Evolutionary conservation across 129 eudicot species (phyloP).

Genomic region (Pittosporum tobira): DNA sequence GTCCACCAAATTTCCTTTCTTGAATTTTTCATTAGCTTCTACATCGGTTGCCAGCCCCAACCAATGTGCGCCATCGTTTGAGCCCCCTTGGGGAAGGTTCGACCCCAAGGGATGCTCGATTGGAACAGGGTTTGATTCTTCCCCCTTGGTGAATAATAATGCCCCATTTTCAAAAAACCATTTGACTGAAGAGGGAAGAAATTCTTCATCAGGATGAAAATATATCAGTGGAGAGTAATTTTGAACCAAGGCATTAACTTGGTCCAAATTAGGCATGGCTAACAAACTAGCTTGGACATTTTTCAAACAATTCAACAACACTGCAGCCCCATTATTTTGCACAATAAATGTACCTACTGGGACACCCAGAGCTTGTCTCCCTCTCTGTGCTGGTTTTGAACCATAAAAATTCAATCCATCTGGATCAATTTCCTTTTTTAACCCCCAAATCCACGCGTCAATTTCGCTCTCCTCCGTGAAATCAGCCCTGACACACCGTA

Average conservation of each 20-base stretch:
- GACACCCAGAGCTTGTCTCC: constrained; percentile 39
- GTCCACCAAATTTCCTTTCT: constrained; percentile 40
- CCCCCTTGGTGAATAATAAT: constrained; percentile 51
- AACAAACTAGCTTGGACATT: constrained; percentile 23
- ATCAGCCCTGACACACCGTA: constrained; percentile 60
- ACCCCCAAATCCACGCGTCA: constrained; percentile 64
- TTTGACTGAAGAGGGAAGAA: constrained; percentile 51
- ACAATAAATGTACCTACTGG: constrained; percentile 53
- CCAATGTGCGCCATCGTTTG: constrained; percentile 65
- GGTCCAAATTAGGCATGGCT: constrained; percentile 62
- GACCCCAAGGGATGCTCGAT: constrained; percentile 40
- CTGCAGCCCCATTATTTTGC: constrained; percentile 21
- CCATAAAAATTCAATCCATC: constrained; percentile 40
- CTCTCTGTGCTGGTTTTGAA: constrained; percentile 46
- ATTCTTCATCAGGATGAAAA: constrained; percentile 61
- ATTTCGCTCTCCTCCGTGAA: constrained; percentile 40
- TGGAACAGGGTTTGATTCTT: constrained; percentile 35
- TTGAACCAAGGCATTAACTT: constrained; percentile 43
- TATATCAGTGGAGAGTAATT: constrained; percentile 57
- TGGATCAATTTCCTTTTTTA: constrained; percentile 19
- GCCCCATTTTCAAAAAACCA: constrained; percentile 83
- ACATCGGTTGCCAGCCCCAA: constrained; percentile 47
- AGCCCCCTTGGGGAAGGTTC: constrained; percentile 77
- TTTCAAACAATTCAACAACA: constrained; percentile 33
- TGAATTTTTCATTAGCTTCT: constrained; percentile 38